phyloP scores from a whole-genome alignment of 148 eudicot genomes.

The Cornus controversa region DNA sequence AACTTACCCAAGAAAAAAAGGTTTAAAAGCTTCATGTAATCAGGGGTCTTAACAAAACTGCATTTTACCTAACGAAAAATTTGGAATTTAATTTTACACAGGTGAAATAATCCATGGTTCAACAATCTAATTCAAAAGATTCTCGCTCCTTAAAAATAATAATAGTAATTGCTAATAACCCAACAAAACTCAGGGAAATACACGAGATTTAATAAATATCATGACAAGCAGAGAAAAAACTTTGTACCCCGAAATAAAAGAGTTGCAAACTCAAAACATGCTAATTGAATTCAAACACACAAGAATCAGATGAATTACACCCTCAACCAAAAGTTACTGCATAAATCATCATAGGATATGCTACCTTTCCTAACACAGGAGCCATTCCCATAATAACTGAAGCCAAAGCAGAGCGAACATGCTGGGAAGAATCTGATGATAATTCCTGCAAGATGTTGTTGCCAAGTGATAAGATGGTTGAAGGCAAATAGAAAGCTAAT shows the following conservation, averaged over 20 bases:
- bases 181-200: not conserved
- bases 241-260: not conserved
- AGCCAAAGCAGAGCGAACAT: conserved; percentile 97
- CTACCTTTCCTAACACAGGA: conserved; percentile 90
- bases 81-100: not conserved
- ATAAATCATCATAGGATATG: not conserved
- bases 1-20: too few species aligned
- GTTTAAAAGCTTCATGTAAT: not conserved
- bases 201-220: not conserved
- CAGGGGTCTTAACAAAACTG: not conserved
- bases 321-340: not conserved
- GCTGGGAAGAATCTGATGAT: conserved; percentile 96
- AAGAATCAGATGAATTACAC: not conserved
- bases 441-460: conserved; percentile 52
- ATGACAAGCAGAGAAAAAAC: not conserved
- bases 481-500: not conserved
- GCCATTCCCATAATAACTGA: conserved; percentile 99
- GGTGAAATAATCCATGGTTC: not conserved
- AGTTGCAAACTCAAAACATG: not conserved
- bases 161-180: not conserved
- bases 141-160: too few species aligned
- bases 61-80: not conserved
- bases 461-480: conserved; percentile 14
- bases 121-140: not conserved
- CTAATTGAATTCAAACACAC: not conserved